Evolutionary conservation across 495 filamentous ascomycete genomes (phyloP).

Genomic region (Tetracladium marchalianum): DNA sequence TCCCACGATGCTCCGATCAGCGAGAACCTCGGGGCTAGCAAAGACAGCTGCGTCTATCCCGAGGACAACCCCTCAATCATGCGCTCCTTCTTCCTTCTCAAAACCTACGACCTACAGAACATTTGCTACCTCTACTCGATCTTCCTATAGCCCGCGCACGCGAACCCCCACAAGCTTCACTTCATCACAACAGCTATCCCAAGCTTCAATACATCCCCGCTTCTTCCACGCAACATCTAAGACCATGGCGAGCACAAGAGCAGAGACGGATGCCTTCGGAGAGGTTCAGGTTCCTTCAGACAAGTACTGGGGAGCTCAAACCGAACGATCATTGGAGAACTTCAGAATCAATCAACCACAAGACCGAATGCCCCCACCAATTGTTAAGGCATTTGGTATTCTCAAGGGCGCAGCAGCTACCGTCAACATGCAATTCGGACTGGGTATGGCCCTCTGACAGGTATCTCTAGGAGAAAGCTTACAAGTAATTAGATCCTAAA

Average conservation of each 20-base stretch:
- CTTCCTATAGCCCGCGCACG: conserved; percentile 3
- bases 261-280: conserved; percentile 94
- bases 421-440: conserved; percentile 91
- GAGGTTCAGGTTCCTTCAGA: conserved; percentile 84
- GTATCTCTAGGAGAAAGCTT: conserved; percentile 8
- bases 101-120: not conserved
- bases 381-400: conserved; percentile 91
- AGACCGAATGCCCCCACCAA: conserved; percentile 92
- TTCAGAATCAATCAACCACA: conserved; percentile 99
- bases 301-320: conserved; percentile 99
- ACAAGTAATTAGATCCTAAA: conserved; percentile 58
- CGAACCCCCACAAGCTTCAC: not conserved
- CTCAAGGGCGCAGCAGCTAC: conserved; percentile 93
- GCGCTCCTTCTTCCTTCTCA: not conserved
- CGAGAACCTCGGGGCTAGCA: conserved; percentile 12
- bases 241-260: conserved; percentile 52
- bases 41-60: conserved; percentile 14
- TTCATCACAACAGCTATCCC: not conserved
- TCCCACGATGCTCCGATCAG: conserved; percentile 19
- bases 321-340: conserved; percentile 90
- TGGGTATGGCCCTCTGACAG: conserved; percentile 51
- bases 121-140: conserved; percentile 1
- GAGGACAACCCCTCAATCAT: conserved; percentile 9
- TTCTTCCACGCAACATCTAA: conserved; percentile 36
- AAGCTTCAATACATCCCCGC: conserved; percentile 13